Percentiles rank a stretch among this genome's conserved stretches.
Conservation (phyloP, 257 asterid species). For the Plantago ovata region DNA sequence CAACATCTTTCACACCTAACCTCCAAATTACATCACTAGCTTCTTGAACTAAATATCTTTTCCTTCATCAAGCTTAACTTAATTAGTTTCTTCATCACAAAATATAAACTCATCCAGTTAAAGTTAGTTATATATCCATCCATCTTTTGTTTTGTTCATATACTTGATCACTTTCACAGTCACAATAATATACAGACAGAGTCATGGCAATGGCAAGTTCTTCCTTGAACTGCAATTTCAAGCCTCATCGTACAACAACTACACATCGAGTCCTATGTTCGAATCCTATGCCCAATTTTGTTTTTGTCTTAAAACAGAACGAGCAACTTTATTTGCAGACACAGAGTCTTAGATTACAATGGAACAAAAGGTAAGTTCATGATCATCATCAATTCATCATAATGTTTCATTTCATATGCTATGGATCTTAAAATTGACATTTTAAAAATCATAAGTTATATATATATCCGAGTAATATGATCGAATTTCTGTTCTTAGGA, state of each 20-base stretch:
- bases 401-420: no score
- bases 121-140: no score
- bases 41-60: background rate
- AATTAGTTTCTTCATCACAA: no score
- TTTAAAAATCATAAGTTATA: no score
- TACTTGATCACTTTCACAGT: no score
- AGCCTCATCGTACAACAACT: background rate
- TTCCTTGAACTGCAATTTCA: background rate
- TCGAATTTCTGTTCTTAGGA: background rate
- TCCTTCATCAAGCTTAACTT: no score
- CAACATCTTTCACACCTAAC: background rate
- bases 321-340: background rate
- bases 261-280: background rate
- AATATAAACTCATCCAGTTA: no score
- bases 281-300: background rate
- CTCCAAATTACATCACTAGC: no score
- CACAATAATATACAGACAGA: no score
- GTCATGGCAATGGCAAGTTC: background rate
- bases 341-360: background rate
- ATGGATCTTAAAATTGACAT: no score
- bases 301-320: background rate
- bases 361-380: background rate
- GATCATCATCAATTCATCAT: no score
- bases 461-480: background rate
- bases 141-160: no score